Evolutionary conservation across 1,284 basidiomycete genomes (phyloP).

Genomic region (Ceratobasidium sp.): DNA sequence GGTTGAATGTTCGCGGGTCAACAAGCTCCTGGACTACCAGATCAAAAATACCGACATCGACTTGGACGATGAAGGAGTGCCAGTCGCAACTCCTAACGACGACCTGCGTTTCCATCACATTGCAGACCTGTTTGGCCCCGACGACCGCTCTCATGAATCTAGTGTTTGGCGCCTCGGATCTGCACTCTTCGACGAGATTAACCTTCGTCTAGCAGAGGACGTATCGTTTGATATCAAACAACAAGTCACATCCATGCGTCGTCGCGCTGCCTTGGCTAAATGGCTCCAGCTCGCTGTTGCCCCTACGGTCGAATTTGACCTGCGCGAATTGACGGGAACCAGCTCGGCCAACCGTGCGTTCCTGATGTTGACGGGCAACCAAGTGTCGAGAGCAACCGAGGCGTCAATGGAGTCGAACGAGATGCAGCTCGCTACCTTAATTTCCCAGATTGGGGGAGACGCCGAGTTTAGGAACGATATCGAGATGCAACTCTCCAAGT

Average conservation of each 20-base stretch:
- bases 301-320: conserved; percentile 78
- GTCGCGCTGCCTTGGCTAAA: conserved; percentile 85
- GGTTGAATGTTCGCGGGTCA: conserved; percentile 45
- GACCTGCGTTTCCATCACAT: conserved; percentile 86
- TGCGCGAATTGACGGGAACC: conserved; percentile 67
- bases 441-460: conserved; percentile 90
- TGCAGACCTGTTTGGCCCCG: conserved; percentile 76
- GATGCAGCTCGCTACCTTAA: conserved; percentile 90
- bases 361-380: conserved; percentile 87
- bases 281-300: conserved; percentile 89
- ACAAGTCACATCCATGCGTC: conserved; percentile 73
- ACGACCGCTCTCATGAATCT: conserved; percentile 82
- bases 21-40: conserved; percentile 78
- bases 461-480: conserved; percentile 82
- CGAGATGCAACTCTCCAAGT: conserved; percentile 82
- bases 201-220: conserved; percentile 74
- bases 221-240: conserved; percentile 70
- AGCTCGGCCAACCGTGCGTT: conserved; percentile 66
- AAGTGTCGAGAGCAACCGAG: conserved; percentile 86
- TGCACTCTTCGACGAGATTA: conserved; percentile 89
- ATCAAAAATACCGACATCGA: conserved; percentile 81
- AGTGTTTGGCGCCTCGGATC: conserved; percentile 88
- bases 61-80: conserved; percentile 68
- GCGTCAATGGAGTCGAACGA: conserved; percentile 83
- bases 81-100: conserved; percentile 68